Evolutionary conservation across 2,329 filamentous ascomycete species (phyloP).

Genomic region (Arthrobotrys megalospora): DNA sequence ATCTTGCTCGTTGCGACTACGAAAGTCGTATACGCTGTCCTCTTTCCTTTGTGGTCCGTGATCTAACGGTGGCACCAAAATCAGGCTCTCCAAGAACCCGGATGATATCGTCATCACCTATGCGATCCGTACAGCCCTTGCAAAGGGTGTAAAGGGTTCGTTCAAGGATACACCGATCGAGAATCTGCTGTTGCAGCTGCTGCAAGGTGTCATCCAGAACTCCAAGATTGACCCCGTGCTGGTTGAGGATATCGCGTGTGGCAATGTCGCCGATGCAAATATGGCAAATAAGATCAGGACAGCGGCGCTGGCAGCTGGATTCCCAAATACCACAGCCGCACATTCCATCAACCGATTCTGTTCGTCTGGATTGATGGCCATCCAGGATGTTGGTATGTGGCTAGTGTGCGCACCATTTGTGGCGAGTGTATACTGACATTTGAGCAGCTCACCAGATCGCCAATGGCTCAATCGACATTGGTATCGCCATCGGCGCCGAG

Average conservation of each 20-base stretch:
- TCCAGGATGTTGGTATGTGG: conserved; percentile 81
- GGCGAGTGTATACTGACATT: not conserved
- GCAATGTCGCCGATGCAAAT: conserved; percentile 90
- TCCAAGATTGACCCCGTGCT: conserved; percentile 83
- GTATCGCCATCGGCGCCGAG: conserved; percentile 90
- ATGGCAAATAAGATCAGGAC: conserved; percentile 93
- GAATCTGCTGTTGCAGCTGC: conserved; percentile 84
- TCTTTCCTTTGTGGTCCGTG: conserved; percentile 28
- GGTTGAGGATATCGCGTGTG: conserved; percentile 90
- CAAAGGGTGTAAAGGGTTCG: conserved; percentile 87
- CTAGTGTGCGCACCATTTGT: not conserved
- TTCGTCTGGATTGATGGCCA: conserved; percentile 94
- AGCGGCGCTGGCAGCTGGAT: conserved; percentile 89
- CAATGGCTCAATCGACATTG: conserved; percentile 84
- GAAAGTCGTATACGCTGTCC: conserved; percentile 10
- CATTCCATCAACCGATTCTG: conserved; percentile 95
- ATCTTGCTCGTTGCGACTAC: not conserved
- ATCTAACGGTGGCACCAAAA: conserved; percentile 28
- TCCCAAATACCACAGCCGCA: conserved; percentile 88
- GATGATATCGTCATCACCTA: conserved; percentile 98
- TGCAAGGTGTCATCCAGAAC: conserved; percentile 77
- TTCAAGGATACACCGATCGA: conserved; percentile 96
- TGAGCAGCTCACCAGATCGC: conserved; percentile 79
- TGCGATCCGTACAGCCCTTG: conserved; percentile 87
- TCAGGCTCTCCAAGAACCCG: conserved; percentile 88